Evolutionary conservation across 768 basidiomycete genomes (phyloP), one percentile per base, ranked within the genome.

Genomic region (Calocera viscosa): DNA sequence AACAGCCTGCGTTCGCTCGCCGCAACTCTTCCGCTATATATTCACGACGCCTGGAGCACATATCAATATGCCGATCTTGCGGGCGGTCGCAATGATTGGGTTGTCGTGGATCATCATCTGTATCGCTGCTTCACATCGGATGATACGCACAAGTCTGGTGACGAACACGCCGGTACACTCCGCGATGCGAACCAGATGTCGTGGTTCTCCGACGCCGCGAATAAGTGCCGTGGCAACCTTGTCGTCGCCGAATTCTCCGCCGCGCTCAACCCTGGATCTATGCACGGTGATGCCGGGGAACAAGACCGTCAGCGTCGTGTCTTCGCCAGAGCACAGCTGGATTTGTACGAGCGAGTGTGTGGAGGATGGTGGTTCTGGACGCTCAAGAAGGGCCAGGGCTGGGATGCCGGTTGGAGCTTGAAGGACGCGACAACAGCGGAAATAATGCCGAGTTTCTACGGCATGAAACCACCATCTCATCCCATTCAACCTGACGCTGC

Each of bases 341-440:
- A 79, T 22, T 70, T 89, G 40, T 91, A 82, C 68, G 88, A 90
- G 67, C 73, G 75, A 53, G 70, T 76, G 38, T 87, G 88, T 67
- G 84, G 82, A 0, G 91, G 91, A 2, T 88, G 83, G 82, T 92
- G 86, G 77, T 92, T 88, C 73, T 91, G 91, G 91, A 90, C 88
- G 39, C 87, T 84, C 72, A 90, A 86, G 78, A 90, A 91, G 74
- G 81, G 84, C 64, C 73, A 76, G 2, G 74, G 73, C 2, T 84
- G 85, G 66, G 90, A 92, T 76, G 80, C 77, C 2, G 90, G 90
- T 0, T 91, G 90, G 91, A 83, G 83, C 32, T 82, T 87, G 39
- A 78, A 80, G 67, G 86, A 90, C 74, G 86, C 87, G 0, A 81
- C 83, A 1, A 79, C 78, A 28, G 80, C 79, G 1, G 86, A 85